phyloP scores from a whole-genome alignment of 176 grass and related monocot species.

The Thinopyrum elongatum region DNA sequence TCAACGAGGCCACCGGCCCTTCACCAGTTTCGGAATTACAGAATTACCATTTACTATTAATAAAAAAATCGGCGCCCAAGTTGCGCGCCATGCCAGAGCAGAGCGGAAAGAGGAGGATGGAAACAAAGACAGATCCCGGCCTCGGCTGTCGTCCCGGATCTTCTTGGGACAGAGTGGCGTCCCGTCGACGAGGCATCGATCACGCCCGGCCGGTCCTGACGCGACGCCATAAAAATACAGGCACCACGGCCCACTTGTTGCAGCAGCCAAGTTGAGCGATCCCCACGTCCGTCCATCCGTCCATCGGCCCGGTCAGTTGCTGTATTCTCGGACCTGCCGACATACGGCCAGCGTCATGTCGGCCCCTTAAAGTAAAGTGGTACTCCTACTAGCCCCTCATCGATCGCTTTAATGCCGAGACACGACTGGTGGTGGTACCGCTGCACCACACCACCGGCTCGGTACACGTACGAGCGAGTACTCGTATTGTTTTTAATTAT shows the following conservation, averaged over 20 bases:
- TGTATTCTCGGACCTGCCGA: neutral
- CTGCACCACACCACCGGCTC: too few species aligned
- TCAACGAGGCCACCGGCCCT: too few species aligned
- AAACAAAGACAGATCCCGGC: neutral
- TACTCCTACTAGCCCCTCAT: accelerated
- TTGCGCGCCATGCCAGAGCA: neutral
- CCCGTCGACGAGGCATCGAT: neutral
- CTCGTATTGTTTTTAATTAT: too few species aligned
- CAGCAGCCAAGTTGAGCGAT: too few species aligned
- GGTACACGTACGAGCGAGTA: neutral
- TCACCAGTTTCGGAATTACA: too few species aligned
- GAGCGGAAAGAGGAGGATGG: neutral
- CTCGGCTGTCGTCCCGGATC: neutral
- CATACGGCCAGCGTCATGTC: neutral
- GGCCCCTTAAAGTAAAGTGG: neutral
- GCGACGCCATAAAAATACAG: neutral
- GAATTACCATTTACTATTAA: too few species aligned
- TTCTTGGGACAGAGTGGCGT: neutral
- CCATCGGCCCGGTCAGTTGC: neutral
- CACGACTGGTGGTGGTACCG: neutral
- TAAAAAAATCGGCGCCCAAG: neutral
- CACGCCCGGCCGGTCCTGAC: neutral
- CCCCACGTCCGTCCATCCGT: neutral
- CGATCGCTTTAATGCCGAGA: neutral
- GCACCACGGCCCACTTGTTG: neutral